Conservation (phyloP, 345 rosid species). For the Linum lewisii region DNA sequence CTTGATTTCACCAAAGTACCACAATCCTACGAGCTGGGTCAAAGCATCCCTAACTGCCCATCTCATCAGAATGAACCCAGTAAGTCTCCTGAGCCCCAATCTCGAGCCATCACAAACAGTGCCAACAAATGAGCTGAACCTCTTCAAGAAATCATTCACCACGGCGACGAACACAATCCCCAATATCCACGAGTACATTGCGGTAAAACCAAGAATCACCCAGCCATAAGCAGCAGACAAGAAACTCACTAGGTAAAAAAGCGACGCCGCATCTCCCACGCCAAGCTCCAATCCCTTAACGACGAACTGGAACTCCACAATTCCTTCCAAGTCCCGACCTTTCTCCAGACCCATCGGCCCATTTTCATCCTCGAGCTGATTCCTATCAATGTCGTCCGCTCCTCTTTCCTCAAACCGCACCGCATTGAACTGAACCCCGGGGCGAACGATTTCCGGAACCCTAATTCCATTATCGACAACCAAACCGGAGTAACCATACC, state of each 20-base stretch:
- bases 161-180: conserved; percentile 68
- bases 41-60: conserved; percentile 92
- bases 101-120: conserved; percentile 67
- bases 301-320: conserved; percentile 49
- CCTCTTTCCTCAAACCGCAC: neutral
- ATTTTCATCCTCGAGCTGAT: conserved; percentile 10
- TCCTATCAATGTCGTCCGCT: conserved; percentile 12
- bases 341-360: conserved; percentile 14
- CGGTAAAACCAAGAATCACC: conserved; percentile 83
- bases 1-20: conserved; percentile 82
- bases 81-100: conserved; percentile 64
- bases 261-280: conserved; percentile 53
- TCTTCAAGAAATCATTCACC: conserved; percentile 54
- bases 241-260: conserved; percentile 62
- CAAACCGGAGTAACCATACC: conserved; percentile 43
- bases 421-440: conserved; percentile 39
- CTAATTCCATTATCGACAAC: conserved; percentile 50
- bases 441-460: conserved; percentile 42
- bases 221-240: conserved; percentile 86
- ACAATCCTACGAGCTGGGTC: conserved; percentile 74
- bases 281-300: conserved; percentile 65
- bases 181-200: conserved; percentile 64
- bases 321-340: conserved; percentile 27
- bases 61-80: conserved; percentile 74
- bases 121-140: conserved; percentile 41